Percentiles rank a stretch among this genome's conserved stretches.
Evolutionary conservation across 2,329 filamentous ascomycete species (phyloP).

Genomic region (Epichloe aotearoae): DNA sequence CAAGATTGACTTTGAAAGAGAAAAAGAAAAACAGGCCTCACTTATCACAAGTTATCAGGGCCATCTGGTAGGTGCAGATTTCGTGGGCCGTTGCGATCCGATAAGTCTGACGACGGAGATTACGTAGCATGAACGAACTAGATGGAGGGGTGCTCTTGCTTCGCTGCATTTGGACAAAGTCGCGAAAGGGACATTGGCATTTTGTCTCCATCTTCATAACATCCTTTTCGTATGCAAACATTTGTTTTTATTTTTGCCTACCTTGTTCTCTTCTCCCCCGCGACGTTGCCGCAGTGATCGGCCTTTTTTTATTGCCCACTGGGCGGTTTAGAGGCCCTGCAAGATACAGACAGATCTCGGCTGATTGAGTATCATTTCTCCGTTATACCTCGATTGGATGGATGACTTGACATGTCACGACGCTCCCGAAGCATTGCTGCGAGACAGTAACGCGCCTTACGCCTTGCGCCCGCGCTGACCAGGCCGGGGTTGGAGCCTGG

Average conservation of each 20-base stretch:
- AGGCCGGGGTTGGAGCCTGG: background rate
- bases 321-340: too few relatives aligned
- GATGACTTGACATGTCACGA: background rate
- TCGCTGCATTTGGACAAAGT: background rate
- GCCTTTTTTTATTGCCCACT: background rate
- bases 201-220: background rate
- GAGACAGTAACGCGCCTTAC: background rate
- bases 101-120: background rate
- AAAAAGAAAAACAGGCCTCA: too few relatives aligned
- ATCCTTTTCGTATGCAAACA: background rate
- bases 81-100: too few relatives aligned
- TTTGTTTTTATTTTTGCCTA: background rate
- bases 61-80: too few relatives aligned
- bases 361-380: too few relatives aligned
- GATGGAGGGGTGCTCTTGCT: background rate
- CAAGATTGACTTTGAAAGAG: too few relatives aligned
- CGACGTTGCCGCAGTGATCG: background rate
- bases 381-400: too few relatives aligned
- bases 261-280: background rate
- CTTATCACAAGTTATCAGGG: too few relatives aligned
- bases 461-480: background rate
- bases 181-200: background rate
- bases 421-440: background rate
- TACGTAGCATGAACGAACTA: background rate
- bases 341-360: too few relatives aligned